These are phyloP conservation scores for Dactylellina drechsleri DNA, from an alignment of 2,329 filamentous ascomycete species.

Conservation along the genomic window DNA sequence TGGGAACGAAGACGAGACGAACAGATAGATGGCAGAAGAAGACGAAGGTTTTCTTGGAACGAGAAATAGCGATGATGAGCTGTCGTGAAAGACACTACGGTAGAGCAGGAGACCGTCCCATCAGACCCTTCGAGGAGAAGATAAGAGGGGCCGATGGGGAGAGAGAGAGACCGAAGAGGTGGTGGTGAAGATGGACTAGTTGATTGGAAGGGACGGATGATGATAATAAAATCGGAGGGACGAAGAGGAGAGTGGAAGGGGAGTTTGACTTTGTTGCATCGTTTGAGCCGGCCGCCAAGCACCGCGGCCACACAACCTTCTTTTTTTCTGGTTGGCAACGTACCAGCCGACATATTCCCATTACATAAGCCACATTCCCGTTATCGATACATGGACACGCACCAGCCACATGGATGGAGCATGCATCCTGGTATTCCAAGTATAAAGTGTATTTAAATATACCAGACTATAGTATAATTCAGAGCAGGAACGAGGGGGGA, in stretches of 20 bases:
- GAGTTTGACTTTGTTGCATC: conserved; percentile 18
- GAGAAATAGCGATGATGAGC: not conserved
- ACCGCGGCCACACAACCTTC: conserved; percentile 6
- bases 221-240: conserved; percentile 6
- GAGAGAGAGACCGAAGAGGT: not conserved
- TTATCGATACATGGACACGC: no score
- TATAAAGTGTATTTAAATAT: no score
- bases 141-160: not conserved
- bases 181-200: conserved; percentile 4
- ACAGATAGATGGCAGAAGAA: conserved; percentile 11
- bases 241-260: conserved; percentile 30
- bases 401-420: no score
- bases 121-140: conserved; percentile 9
- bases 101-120: not conserved
- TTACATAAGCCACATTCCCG: no score
- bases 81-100: not conserved
- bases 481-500: no score
- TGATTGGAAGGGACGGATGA: conserved; percentile 17
- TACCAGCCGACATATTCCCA: no score
- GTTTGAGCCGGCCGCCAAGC: conserved; percentile 37
- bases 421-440: no score
- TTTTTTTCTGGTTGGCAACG: no score
- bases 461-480: no score
- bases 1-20: conserved; percentile 12
- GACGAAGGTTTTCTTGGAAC: not conserved